Base-by-base conservation (phyloP, 108 stramenopile genomes). In the Schizochytrium sp. region DNA sequence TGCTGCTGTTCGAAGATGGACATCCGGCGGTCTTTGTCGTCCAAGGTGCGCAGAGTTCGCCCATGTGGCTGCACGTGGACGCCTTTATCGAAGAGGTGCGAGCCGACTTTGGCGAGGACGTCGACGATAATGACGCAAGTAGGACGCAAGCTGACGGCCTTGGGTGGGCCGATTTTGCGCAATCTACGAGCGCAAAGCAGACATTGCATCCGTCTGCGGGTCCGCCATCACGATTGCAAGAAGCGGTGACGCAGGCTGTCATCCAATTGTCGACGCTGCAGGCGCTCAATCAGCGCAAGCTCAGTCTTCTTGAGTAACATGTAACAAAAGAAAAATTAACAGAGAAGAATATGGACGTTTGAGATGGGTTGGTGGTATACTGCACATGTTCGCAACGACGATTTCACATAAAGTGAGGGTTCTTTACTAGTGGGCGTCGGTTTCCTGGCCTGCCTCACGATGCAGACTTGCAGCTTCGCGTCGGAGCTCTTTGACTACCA, bases 401-500 rank as follows among this genome's bases (percentile, higher is more conserved):
- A 19, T 59, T 59, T 23, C 19, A 59, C 19, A 23, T n/a, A 59
- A 23, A 59, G 58, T 19, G n/a, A 59, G n/a, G 19, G 3, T 19
- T 2, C n/a, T 59, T 59, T 59, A 3, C 19, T 19, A 19, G n/a
- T 19, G 12, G 25, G 25, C 63, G 41, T 14, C 63, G 41, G 63
- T 18, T 8, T 6, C 25, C 41, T 69, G 63, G 41, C 25, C 63
- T 8, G 63, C 41, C 41, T 69, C 63, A 4, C 63, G 25, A 12
- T 83, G 48, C 6, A 83, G 45, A 16, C 55, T 87, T 18, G 87
- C 88, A 2, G 88, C 88, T 47, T 88, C 88, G 16, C 60, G 23
- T n/a, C 89, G 89, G 21, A 89, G 83, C 89, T 89, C 89, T n/a
- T 89, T 89, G 12, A 89, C 71, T 12, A 87, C 89, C 51, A 60